Evolutionary conservation across 306 rosid species (phyloP).

Genomic region (Morella rubra): DNA sequence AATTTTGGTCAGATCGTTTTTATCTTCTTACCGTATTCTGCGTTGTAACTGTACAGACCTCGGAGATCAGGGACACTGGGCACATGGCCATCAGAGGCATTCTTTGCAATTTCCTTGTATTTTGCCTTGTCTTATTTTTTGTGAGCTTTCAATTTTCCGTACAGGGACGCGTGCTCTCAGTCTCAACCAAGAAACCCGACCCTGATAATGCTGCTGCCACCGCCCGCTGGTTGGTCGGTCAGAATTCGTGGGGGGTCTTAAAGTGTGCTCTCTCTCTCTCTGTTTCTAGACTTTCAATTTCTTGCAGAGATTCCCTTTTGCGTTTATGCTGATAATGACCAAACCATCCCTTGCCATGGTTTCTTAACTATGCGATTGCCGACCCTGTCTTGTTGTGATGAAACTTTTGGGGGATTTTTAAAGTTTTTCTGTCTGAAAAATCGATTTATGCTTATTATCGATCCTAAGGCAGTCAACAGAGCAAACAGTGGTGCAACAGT

Average conservation of each 20-base stretch:
- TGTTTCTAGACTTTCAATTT: not conserved
- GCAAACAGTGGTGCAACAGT: not conserved
- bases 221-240: constrained; percentile 84
- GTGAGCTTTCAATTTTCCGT: constrained; percentile 26
- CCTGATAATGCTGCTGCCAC: constrained; percentile 61
- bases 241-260: constrained; percentile 76
- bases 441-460: not conserved
- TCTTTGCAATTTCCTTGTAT: not conserved
- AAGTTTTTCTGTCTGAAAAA: not conserved
- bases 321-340: not conserved
- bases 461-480: not conserved
- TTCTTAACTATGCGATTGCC: not conserved
- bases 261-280: constrained; percentile 38
- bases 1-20: not conserved
- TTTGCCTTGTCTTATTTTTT: constrained; percentile 20
- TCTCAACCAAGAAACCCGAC: constrained; percentile 55
- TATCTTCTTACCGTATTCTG: not conserved
- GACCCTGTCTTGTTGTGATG: not conserved
- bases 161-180: constrained; percentile 36
- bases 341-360: not conserved
- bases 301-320: not conserved
- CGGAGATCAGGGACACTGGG: not conserved
- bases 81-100: constrained; percentile 11
- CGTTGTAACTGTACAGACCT: not conserved
- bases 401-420: not conserved